Evolutionary conservation across 257 asterid genomes (phyloP), one percentile per base, ranked within the genome.

Genomic region (Plantago ovata): DNA sequence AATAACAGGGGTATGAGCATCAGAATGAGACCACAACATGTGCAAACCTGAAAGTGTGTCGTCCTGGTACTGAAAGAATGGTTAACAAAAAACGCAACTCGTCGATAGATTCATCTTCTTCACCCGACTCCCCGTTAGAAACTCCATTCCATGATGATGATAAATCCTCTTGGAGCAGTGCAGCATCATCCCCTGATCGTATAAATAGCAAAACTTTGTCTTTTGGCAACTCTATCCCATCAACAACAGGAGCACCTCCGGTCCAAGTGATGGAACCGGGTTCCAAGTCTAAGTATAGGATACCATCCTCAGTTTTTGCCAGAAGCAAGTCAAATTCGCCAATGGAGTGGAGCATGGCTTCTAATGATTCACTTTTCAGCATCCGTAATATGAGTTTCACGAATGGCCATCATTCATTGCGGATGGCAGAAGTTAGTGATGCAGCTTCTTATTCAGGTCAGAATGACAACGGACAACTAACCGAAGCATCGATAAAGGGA

Each of bases 341-440:
- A 16, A 21, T 9, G 23, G 51, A 45, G 6, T 45, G 51, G 51
- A 45, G 51, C 13, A 12, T 45, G 19, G 51, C 51, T 45, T 45
- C 51, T 15, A 45, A 45, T 16, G 51, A 45, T 15, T 45, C 51
- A 3, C 51, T 45, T 16, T 45, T 45, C 23, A 45, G 51, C 51
- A 45, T 45, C 19, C 51, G 51, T 15, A 45, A 45, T 45, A 45
- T 45, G 51, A 45, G 51, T 16, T 45, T 45, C 51, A 45, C 20
- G 3, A 45, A 45, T 1, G 22, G n/a, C 9, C 8, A 45, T 16
- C n/a, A 45, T 21, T 45, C 51, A 13, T 13, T 14, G 22, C 16
- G 10, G 51, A 45, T 45, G 51, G 19, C 4, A 4, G 51, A 45
- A 16, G 22, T 15, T 45, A 11, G 51, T 21, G 51, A 11, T 3